Base-by-base conservation (phyloP, 345 rosid species). In the Hirschfeldia incana region DNA sequence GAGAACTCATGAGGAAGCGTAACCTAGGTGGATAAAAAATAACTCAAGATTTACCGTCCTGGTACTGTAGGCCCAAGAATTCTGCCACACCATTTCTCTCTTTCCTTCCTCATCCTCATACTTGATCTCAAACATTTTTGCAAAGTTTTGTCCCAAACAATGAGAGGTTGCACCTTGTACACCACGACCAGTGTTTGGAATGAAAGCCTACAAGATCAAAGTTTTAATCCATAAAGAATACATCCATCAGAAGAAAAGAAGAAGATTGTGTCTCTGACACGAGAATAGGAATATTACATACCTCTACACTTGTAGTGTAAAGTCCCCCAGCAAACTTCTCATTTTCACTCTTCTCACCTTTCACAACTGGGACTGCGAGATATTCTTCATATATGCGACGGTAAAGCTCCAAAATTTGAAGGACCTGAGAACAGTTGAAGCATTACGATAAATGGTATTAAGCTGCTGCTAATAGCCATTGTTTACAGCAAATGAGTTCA, bases 151-250 rank as follows among this genome's bases (percentile, higher is more conserved):
- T 49, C 99, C 98, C 77, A 95, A 78, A 75, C 96, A 95, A 72
- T 95, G 98, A 9, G 98, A 95, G 70, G 99, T 95, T 79, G 98
- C 99, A 77, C 98, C 99, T 90, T 95, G 99, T 49, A 95, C 79
- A 84, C 98, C 99, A 71, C 96, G 93, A 30, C 98, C 99, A 4
- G 96, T 93, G 87, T 91, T 90, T 1, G 99, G 99, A 79, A 95
- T 90, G 87, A 93, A 93, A 74, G 97, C 97, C 99, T 95, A 75
- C 33, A 46, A 58, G 11, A 70, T 65, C 10, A 74, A 66, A 65
- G 15, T 55, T 58, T 39, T 39, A 65, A 28, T 37, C 42, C 36
- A 21, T 17, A 17, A 72, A 16, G 57, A 71, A n/a, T 65, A 44
- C 51, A 51, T n/a, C 9, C 65, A 70, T 69, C 4, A 30, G 66